These are phyloP conservation scores for Ajuga chamaepitys DNA, from an alignment of 257 asterid species.

Conservation along the genomic window DNA sequence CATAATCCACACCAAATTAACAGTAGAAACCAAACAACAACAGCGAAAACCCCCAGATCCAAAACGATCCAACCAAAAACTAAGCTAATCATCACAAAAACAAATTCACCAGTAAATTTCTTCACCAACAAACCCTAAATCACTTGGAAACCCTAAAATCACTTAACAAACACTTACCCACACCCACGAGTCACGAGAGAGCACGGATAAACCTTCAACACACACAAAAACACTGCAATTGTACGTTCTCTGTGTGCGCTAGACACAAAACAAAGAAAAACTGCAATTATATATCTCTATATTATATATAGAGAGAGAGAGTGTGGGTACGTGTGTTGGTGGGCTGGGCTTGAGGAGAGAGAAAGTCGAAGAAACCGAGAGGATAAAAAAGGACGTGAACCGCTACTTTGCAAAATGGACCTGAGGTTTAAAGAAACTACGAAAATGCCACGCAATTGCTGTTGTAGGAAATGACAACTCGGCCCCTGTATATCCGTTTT, in stretches of 20 bases:
- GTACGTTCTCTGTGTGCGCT: neutral
- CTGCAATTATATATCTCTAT: no score
- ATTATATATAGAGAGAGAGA: slow-evolving; percentile 4
- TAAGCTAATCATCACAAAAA: neutral
- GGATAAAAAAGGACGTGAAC: slow-evolving; percentile 11
- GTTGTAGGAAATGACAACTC: slow-evolving; percentile 25
- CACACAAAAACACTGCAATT: neutral
- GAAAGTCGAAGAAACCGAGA: slow-evolving; percentile 1
- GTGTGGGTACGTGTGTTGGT: neutral
- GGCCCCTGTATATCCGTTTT: slow-evolving; percentile 27
- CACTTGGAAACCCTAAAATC: neutral
- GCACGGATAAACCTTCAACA: neutral
- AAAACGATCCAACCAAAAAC: slow-evolving; percentile 11
- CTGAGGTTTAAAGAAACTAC: neutral
- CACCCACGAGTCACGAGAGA: neutral
- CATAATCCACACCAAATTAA: neutral
- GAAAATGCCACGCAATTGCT: slow-evolving; percentile 13
- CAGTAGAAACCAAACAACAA: neutral
- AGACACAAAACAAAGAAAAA: neutral
- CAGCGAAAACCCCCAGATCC: slow-evolving; percentile 17
- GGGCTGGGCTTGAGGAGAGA: slow-evolving; percentile 10
- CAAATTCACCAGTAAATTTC: neutral
- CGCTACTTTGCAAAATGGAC: neutral
- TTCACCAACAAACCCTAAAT: slow-evolving; percentile 3
- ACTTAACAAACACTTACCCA: neutral